Evolutionary conservation across 2,329 filamentous ascomycete species (phyloP), one percentile per base, ranked within the genome.

Genomic region (Botrytis sinoallii): DNA sequence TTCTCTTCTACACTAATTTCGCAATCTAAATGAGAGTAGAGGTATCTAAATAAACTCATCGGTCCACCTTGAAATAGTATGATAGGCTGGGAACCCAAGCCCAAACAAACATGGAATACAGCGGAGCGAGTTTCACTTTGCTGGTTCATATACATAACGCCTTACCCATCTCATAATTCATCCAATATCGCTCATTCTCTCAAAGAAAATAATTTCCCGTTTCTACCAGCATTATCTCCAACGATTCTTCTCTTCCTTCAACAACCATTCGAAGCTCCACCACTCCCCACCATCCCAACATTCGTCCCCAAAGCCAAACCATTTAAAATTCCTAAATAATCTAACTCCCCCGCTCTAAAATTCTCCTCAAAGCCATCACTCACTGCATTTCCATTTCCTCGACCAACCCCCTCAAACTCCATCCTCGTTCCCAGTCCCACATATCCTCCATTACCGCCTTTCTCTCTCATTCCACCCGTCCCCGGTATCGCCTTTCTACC

Each of bases 241-340:
- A n/a, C 9, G 7, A 9, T 5, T 18, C 25, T n/a, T 40, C 16
- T 42, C 14, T n/a, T n/a, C 8, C 38, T 42, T 55, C 32, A 61
- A 35, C 38, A 32, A 18, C n/a, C 8, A 44, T 29, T 57, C 8
- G 38, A 25, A 18, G 18, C 4, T 29, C 40, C 38, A 4, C n/a
- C 22, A n/a, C 8, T 46, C 4, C 25, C 38, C 8, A 42, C 14
- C 38, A n/a, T 25, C 25, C 20, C 55, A 29, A 32, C 20, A 60
- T 70, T 52, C 12, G 18, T 32, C 55, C 65, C 71, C 7, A 52
- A 65, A 22, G 35, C 35, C 22, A 73, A 42, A 4, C 57, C 66
- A 44, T 46, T 46, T 7, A 73, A 1, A 42, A 69, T 55, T 0
- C 57, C 66, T 55, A 73, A 25, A 38, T 73, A 73, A 8, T 73